Base-by-base conservation (phyloP, 495 filamentous ascomycete genomes). In the Glonium stellatum region DNA sequence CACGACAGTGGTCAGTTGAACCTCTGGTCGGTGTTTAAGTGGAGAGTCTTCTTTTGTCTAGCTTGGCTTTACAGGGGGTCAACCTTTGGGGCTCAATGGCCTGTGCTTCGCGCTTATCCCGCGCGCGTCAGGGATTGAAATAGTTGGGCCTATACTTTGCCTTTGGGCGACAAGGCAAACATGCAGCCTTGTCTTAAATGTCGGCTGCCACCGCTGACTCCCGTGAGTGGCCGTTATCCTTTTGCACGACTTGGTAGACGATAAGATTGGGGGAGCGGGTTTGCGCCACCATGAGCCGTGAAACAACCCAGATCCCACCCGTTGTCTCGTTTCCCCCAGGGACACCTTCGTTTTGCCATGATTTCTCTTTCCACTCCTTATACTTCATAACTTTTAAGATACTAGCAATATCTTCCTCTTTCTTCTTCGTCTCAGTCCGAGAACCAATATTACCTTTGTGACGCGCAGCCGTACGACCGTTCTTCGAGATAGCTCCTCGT, bases 201-300 rank as follows among this genome's bases (percentile, higher is more conserved):
- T 42, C 12, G 4, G 39, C 39, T 4, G 39, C 13, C 18, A 5
- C 5, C 1, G 21, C 12, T 35, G 52, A 42, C 11, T 25, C 21
- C 4, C n/a, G 15, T 48, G 27, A 57, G 57, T 57, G 54, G 53
- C 42, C 48, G 27, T 19, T 62, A 27, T 41, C 1, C 59, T 57
- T 62, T 62, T 57, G 59, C 21, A 25, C 12, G 53, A 3, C 41
- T 62, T 57, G 59, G 59, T 44, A 57, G 22, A 6, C 5, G 3
- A 2, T 10, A 10, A 18, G 0, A 42, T 31, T 31, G 2, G 31
- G 13, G 8, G 35, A 8, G 12, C n/a, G 51, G 23, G 10, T 19
- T 37, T 21, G 34, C 19, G 44, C 36, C 12, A 39, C 44, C 25
- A 18, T n/a, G 36, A 4, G 0, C 35, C 41, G 55, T 0, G 5